A percentile compares a stretch with the other conserved stretches of the same genome.
These are phyloP conservation scores for Silene noctiflora DNA, from an alignment of 179 eudicot species.

Conservation along the genomic window DNA sequence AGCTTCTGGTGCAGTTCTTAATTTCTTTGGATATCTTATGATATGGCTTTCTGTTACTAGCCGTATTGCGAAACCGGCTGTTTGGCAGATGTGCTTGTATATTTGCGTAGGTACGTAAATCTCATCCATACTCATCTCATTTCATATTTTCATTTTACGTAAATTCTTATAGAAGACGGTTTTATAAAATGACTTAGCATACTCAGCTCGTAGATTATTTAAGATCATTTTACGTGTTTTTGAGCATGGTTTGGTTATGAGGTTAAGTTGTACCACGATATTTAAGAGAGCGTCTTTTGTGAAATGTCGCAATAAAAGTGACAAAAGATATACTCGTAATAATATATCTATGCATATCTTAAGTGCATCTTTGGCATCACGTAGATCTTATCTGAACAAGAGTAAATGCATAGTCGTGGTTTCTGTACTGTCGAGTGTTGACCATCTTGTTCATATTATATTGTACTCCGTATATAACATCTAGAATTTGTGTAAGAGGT, in stretches of 20 bases:
- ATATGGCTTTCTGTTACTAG: conserved; percentile 38
- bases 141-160: background rate
- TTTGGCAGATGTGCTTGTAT: conserved; percentile 54
- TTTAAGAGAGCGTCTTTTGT: too few species aligned
- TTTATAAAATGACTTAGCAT: background rate
- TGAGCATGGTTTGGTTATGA: too few species aligned
- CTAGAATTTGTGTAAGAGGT: too few species aligned
- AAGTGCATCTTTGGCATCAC: too few species aligned
- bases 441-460: background rate
- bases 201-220: too few species aligned
- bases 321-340: too few species aligned
- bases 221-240: too few species aligned
- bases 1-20: conserved; percentile 25
- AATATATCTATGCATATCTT: too few species aligned
- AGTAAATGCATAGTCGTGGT: background rate
- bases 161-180: too few species aligned
- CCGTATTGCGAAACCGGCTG: conserved; percentile 30
- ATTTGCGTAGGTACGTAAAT: conserved; percentile 31
- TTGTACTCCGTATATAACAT: too few species aligned
- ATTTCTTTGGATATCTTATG: conserved; percentile 41
- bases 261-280: too few species aligned
- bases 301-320: too few species aligned
- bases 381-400: background rate
- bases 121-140: background rate
- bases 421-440: background rate